phyloP scores from a whole-genome alignment of 2,329 filamentous ascomycete genomes.

The Colletotrichum trifolii region DNA sequence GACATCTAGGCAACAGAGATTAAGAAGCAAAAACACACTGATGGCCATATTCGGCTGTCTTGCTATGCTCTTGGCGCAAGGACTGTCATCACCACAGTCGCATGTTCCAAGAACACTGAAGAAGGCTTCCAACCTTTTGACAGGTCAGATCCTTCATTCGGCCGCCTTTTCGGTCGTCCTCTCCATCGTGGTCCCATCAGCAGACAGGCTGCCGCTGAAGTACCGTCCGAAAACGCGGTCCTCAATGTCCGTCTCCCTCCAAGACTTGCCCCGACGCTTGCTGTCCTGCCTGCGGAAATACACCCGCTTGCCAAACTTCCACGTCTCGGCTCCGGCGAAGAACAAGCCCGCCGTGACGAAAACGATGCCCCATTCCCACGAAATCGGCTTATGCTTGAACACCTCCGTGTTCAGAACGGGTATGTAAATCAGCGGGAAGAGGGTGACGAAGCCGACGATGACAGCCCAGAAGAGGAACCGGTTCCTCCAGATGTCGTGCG shows the following conservation, averaged over 20 bases:
- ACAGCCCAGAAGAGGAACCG: conserved; percentile 61
- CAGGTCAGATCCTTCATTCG: too few relatives aligned
- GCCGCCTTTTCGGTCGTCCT: too few relatives aligned
- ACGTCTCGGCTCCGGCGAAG: conserved; percentile 60
- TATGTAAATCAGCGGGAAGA: conserved; percentile 57
- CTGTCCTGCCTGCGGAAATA: conserved; percentile 26
- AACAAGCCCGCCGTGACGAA: conserved; percentile 59
- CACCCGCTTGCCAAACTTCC: conserved; percentile 60
- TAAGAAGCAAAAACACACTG: too few relatives aligned
- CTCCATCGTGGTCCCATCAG: too few relatives aligned
- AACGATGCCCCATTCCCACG: conserved; percentile 60
- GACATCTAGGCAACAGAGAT: too few relatives aligned
- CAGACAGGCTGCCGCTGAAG: not conserved
- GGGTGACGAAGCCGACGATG: conserved; percentile 45
- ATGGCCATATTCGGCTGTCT: too few relatives aligned
- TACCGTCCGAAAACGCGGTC: conserved; percentile 28
- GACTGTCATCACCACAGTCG: too few relatives aligned
- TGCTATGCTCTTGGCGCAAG: too few relatives aligned
- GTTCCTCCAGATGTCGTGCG: conserved; percentile 65
- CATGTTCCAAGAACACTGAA: too few relatives aligned
- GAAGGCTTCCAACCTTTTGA: too few relatives aligned
- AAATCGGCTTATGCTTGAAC: conserved; percentile 58
- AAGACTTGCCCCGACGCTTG: conserved; percentile 19
- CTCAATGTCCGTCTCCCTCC: conserved; percentile 33
- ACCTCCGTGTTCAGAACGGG: conserved; percentile 61